Percentiles rank a stretch among this genome's conserved stretches.
phyloP scores from a whole-genome alignment of 495 filamentous ascomycete species.

The Talaromyces nanjingensis region DNA sequence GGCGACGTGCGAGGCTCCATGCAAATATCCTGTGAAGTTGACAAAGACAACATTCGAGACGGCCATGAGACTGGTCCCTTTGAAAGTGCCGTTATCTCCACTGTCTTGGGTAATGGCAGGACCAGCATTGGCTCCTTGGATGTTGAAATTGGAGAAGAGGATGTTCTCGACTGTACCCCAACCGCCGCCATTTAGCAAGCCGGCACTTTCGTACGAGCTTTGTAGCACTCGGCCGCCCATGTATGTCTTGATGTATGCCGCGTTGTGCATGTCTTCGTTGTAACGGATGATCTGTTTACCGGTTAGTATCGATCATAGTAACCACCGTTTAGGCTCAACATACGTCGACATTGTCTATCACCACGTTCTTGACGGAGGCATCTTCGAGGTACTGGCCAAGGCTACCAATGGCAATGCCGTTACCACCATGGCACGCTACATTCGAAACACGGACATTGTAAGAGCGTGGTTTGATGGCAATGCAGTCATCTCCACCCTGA shows the following conservation, averaged over 20 bases:
- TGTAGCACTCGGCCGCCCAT: conserved; percentile 40
- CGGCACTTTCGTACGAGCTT: conserved; percentile 39
- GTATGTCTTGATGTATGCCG: conserved; percentile 55
- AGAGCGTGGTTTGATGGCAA: conserved; percentile 51
- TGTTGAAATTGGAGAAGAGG: conserved; percentile 45
- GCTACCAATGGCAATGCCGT: conserved; percentile 51
- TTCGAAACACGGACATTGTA: conserved; percentile 47
- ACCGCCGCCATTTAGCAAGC: conserved; percentile 41
- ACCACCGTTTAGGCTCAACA: neutral
- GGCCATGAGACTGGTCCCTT: conserved; percentile 43
- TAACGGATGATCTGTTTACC: conserved; percentile 26
- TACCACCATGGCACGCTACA: conserved; percentile 46
- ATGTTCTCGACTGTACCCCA: conserved; percentile 48
- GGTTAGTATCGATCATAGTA: neutral
- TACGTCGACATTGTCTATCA: conserved; percentile 36
- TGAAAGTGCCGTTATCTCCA: conserved; percentile 45
- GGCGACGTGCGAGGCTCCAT: conserved; percentile 20
- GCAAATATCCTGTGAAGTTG: conserved; percentile 46
- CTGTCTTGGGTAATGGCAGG: conserved; percentile 40
- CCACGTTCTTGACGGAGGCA: conserved; percentile 39
- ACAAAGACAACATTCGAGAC: conserved; percentile 44
- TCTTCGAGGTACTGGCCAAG: conserved; percentile 54
- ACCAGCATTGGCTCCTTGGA: conserved; percentile 35
- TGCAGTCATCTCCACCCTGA: conserved; percentile 53
- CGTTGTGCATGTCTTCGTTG: conserved; percentile 43